Conservation (phyloP, 2,329 filamentous ascomycete genomes). For the Nigrospora osmanthi region DNA sequence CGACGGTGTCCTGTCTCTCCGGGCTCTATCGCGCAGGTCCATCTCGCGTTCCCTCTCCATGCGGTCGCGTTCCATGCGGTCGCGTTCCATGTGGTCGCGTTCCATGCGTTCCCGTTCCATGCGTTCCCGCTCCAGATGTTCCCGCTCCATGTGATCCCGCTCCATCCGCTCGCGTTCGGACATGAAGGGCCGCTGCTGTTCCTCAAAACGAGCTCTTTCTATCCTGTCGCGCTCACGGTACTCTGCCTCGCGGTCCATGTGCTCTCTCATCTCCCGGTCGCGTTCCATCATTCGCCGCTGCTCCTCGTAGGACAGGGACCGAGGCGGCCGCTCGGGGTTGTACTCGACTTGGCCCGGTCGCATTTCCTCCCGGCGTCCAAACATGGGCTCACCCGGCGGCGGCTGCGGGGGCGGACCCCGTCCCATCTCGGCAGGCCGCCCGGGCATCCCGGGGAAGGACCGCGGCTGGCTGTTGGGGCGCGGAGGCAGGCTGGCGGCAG, state of each 20-base stretch:
- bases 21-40: constrained; percentile 28
- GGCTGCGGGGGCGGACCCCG: constrained; percentile 18
- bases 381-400: constrained; percentile 29
- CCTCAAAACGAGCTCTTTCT: constrained; percentile 21
- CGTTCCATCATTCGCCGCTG: constrained; percentile 39
- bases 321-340: constrained; percentile 39
- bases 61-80: constrained; percentile 39
- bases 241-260: constrained; percentile 27
- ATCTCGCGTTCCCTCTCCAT: constrained; percentile 19
- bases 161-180: constrained; percentile 31
- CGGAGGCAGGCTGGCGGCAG: constrained; percentile 30
- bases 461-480: constrained; percentile 46
- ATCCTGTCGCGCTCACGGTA: constrained; percentile 34
- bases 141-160: constrained; percentile 33
- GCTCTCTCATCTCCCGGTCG: constrained; percentile 33
- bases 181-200: constrained; percentile 16
- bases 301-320: constrained; percentile 44
- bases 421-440: constrained; percentile 38
- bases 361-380: constrained; percentile 41
- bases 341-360: constrained; percentile 37
- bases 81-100: constrained; percentile 26
- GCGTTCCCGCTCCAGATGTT: constrained; percentile 11
- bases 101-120: constrained; percentile 18
- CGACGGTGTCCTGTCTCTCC: constrained; percentile 39
- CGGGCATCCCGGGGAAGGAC: constrained; percentile 34